A percentile compares a stretch with the other conserved stretches of the same genome.
Conservation (phyloP, 306 rosid species). For the Castanospermum australe region DNA sequence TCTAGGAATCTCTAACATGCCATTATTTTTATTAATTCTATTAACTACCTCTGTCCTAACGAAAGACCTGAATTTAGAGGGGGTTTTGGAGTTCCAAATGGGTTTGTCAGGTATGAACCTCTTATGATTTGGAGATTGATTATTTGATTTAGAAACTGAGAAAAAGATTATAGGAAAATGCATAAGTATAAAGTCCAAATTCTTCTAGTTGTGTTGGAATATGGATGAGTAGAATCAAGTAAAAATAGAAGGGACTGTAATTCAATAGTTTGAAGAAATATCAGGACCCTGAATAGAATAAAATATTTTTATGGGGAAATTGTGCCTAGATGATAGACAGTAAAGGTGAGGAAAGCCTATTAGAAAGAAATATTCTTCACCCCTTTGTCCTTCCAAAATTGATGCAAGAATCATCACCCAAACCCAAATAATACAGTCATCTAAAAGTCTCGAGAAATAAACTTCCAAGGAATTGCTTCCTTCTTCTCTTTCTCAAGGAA, state of each 20-base stretch:
- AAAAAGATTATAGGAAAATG: background rate
- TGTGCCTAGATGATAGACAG: too few relatives aligned
- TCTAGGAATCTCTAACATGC: background rate
- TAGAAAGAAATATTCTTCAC: too few relatives aligned
- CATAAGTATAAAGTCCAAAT: background rate
- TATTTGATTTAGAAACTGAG: background rate
- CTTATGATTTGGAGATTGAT: background rate
- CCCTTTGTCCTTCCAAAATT: too few relatives aligned
- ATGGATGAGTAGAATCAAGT: conserved; percentile 7
- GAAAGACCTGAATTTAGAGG: background rate
- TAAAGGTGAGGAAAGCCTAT: too few relatives aligned
- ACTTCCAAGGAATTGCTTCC: too few relatives aligned
- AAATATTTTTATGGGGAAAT: too few relatives aligned
- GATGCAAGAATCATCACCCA: too few relatives aligned
- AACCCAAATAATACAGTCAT: too few relatives aligned
- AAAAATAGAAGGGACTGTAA: background rate
- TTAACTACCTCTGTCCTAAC: background rate
- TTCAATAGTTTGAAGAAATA: too few relatives aligned
- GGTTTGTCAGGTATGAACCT: background rate
- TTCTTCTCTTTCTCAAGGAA: too few relatives aligned
- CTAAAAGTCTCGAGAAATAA: too few relatives aligned
- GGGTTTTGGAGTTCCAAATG: background rate
- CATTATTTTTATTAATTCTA: background rate
- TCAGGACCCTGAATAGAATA: too few relatives aligned
- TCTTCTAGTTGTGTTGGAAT: conserved; percentile 10